Percentiles rank a stretch among this genome's conserved stretches.
phyloP scores from a whole-genome alignment of 1,284 basidiomycete genomes.

The Apiotrichum gamsii region DNA sequence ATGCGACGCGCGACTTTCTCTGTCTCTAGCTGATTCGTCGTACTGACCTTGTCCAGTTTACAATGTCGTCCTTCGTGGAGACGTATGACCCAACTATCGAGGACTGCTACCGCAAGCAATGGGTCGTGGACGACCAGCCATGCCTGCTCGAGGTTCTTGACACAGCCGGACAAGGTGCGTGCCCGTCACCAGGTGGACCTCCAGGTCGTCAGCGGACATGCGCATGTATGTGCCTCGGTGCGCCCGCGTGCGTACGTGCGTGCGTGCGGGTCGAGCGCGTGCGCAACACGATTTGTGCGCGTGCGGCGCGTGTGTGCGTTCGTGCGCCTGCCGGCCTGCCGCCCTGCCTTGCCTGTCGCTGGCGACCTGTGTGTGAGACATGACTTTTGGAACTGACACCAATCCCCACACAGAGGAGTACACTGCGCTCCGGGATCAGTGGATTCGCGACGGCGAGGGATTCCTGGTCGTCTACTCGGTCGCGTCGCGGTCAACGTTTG shows the following conservation, averaged over 20 bases:
- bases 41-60: conserved; percentile 57
- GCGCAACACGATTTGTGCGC: too few species aligned
- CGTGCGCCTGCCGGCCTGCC: too few species aligned
- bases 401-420: conserved; percentile 67
- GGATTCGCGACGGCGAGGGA: conserved; percentile 97
- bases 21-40: too few species aligned
- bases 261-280: too few species aligned
- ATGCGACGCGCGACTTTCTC: not conserved
- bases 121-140: conserved; percentile 84
- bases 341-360: too few species aligned
- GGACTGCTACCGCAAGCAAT: conserved; percentile 86
- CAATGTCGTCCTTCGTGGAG: conserved; percentile 83
- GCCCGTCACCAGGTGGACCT: not conserved
- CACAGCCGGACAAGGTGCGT: conserved; percentile 84
- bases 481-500: conserved; percentile 87
- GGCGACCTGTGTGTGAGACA: too few species aligned
- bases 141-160: conserved; percentile 90
- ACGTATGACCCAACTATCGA: conserved; percentile 68
- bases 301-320: too few species aligned
- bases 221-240: too few species aligned
- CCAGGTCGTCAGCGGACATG: too few species aligned
- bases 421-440: conserved; percentile 95
- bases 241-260: too few species aligned
- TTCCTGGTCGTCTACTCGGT: conserved; percentile 95
- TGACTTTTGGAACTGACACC: too few species aligned